Evolutionary conservation across 2,329 filamentous ascomycete species (phyloP).

Genomic region (Cladophialophora psammophila): DNA sequence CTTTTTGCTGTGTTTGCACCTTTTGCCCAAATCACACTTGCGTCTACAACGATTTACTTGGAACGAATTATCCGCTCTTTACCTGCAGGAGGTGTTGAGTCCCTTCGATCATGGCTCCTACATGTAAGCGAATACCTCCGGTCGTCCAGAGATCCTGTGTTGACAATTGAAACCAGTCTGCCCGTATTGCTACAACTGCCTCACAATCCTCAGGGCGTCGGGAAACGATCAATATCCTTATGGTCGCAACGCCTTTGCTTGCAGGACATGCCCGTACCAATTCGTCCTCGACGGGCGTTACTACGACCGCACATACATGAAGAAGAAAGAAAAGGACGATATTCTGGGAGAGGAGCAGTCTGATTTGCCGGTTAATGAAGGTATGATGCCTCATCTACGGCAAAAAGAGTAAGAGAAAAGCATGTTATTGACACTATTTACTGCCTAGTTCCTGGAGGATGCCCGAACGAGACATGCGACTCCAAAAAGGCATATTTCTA

Average conservation of each 20-base stretch:
- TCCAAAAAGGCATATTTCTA: slow-evolving; percentile 90
- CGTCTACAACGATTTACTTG: background rate
- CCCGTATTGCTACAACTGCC: slow-evolving; percentile 58
- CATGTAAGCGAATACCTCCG: slow-evolving; percentile 44
- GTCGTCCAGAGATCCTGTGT: background rate
- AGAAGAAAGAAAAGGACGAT: slow-evolving; percentile 85
- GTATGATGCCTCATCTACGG: slow-evolving; percentile 18
- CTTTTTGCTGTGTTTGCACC: slow-evolving; percentile 5
- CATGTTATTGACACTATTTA: slow-evolving; percentile 3
- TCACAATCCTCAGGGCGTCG: slow-evolving; percentile 54
- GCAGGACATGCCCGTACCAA: slow-evolving; percentile 93
- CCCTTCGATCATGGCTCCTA: slow-evolving; percentile 46
- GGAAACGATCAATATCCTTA: slow-evolving; percentile 49
- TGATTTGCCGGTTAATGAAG: slow-evolving; percentile 40
- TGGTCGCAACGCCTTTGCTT: slow-evolving; percentile 82
- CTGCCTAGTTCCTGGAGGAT: slow-evolving; percentile 53
- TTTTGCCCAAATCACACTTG: background rate
- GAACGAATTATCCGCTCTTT: background rate
- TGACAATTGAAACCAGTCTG: slow-evolving; percentile 48
- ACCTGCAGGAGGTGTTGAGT: background rate
- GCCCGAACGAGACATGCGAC: slow-evolving; percentile 79
- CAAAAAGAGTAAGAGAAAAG: background rate
- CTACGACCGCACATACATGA: slow-evolving; percentile 81
- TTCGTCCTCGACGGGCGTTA: slow-evolving; percentile 79
- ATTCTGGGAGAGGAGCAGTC: slow-evolving; percentile 70